Conservation (phyloP, 352 stramenopile genomes). For the Peronospora farinosa region DNA sequence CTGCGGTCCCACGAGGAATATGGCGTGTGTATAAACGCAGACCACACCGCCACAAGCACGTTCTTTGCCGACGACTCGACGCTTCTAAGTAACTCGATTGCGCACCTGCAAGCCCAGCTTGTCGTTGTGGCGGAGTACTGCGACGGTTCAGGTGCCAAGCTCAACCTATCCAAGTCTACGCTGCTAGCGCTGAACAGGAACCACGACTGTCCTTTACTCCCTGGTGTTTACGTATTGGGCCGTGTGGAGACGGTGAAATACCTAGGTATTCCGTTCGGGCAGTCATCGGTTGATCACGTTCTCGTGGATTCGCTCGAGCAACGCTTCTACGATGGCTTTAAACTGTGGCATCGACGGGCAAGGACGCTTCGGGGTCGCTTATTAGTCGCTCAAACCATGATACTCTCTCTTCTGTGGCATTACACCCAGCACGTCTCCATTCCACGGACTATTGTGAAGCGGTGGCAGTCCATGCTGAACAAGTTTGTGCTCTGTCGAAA, state of each 20-base stretch:
- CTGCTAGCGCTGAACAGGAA: constrained; percentile 4
- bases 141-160: neutral
- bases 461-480: constrained; percentile 1
- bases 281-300: neutral
- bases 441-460: neutral
- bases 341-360: constrained; percentile 1
- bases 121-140: neutral
- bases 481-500: neutral
- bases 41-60: neutral
- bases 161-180: constrained; percentile 3
- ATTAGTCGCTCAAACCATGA: constrained; percentile 4
- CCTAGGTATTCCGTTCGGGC: neutral
- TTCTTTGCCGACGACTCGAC: constrained; percentile 9
- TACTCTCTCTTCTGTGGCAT: constrained; percentile 4
- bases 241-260: neutral
- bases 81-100: neutral
- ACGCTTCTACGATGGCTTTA: neutral
- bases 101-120: neutral
- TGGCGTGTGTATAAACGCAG: neutral
- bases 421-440: neutral
- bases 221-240: neutral
- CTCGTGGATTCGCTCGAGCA: neutral
- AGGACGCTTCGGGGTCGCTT: constrained; percentile 2
- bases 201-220: neutral
- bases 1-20: neutral